Evolutionary conservation across 495 filamentous ascomycete species (phyloP).

Genomic region (Haplographium delicatum): DNA sequence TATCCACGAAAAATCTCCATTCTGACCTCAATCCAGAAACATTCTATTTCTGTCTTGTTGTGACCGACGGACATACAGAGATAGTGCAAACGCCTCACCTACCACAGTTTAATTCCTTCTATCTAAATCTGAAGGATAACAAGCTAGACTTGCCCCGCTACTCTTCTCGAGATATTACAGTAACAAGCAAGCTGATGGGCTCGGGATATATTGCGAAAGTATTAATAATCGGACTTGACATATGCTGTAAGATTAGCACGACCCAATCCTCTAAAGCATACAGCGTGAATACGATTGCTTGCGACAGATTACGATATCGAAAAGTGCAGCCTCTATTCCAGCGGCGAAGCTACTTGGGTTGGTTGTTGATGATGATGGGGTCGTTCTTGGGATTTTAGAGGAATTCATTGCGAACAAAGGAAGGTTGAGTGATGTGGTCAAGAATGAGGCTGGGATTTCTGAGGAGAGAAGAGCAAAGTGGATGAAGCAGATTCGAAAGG

Average conservation of each 20-base stretch:
- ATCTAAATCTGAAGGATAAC: constrained; percentile 12
- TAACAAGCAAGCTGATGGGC: constrained; percentile 6
- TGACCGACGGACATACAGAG: constrained; percentile 10
- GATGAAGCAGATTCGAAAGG: constrained; percentile 23
- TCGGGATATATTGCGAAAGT: constrained; percentile 11
- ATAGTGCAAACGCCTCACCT: constrained; percentile 6
- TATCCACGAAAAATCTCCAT: constrained; percentile 1
- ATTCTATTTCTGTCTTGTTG: constrained; percentile 18
- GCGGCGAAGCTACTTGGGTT: constrained; percentile 8
- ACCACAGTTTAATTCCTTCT: constrained; percentile 3
- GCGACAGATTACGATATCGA: constrained; percentile 2
- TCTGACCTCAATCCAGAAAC: constrained; percentile 15
- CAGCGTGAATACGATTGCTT: constrained; percentile 13
- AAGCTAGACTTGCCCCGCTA: constrained; percentile 18
- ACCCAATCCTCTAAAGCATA: background rate
- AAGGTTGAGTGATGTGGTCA: constrained; percentile 4
- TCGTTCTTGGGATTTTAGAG: constrained; percentile 12
- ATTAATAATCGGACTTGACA: constrained; percentile 6
- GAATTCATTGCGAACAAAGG: constrained; percentile 12
- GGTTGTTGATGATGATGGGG: constrained; percentile 2
- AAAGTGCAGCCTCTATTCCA: constrained; percentile 4
- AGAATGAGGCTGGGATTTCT: constrained; percentile 11
- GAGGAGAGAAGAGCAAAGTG: constrained; percentile 22
- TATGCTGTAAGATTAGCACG: constrained; percentile 14
- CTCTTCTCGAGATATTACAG: constrained; percentile 17